A percentile compares a stretch with the other conserved stretches of the same genome.
Conservation (phyloP, 306 rosid species). For the Cicer yamashitae region DNA sequence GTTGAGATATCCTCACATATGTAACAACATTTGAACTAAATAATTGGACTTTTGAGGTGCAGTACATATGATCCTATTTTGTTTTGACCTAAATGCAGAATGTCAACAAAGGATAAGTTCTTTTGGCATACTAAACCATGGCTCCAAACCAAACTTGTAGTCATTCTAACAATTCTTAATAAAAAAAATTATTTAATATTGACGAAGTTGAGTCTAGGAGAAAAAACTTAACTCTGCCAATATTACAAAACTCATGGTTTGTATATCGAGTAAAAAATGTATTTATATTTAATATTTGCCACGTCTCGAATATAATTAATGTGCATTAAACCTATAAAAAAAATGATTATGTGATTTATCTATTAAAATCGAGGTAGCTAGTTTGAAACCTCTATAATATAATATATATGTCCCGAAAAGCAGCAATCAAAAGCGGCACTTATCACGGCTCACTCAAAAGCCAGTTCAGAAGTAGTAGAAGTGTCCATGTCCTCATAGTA, state of each 20-base stretch:
- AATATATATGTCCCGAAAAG: conserved; percentile 17
- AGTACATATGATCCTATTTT: not conserved
- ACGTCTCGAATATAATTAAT: no score
- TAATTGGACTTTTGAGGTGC: not conserved
- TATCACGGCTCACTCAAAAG: conserved; percentile 41
- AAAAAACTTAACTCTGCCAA: no score
- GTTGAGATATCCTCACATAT: not conserved
- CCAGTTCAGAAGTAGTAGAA: not conserved
- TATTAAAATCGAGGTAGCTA: not conserved
- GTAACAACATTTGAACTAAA: not conserved
- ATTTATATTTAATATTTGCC: no score
- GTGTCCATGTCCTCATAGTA: conserved; percentile 33
- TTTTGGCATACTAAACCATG: not conserved
- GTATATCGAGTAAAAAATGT: no score
- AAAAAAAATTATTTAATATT: not conserved
- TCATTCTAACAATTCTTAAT: not conserved
- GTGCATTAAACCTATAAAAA: not conserved
- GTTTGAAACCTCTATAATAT: not conserved
- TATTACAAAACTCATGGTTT: no score
- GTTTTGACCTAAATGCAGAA: not conserved
- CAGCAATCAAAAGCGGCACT: conserved; percentile 38
- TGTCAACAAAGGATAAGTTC: not conserved
- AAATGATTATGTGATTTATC: not conserved
- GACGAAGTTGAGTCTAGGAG: no score
- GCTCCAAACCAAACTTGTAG: not conserved